Evolutionary conservation across 2,329 filamentous ascomycete species (phyloP), one percentile per base, ranked within the genome.

Genomic region (Aureobasidium sp.): DNA sequence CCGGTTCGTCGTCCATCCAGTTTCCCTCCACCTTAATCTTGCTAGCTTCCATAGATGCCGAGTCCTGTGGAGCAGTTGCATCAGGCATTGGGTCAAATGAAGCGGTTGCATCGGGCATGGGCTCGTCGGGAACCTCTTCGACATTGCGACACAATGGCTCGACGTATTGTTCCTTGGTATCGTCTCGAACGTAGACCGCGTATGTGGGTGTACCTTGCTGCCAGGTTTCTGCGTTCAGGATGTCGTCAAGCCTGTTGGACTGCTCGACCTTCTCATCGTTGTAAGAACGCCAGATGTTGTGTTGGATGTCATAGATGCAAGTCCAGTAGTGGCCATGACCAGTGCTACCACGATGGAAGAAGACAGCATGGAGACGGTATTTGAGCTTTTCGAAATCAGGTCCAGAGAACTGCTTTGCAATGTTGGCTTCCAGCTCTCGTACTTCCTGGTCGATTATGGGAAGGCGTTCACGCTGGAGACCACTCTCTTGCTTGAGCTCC

Each of bases 311-410:
- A 70, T 86, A 89, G 65, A 99, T 95, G 82, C 92, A 97, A 48
- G 97, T 91, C 87, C 91, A 97, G 76, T 97, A 99, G 74, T 99
- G 94, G 0, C 94, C 94, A 34, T 82, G 81, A 15, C 70, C 69
- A 2, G 73, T 69, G 9, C 80, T 79, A 36, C 90, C 90, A 25
- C 88, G 86, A 72, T 99, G 94, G 68, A 96, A 93, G 70, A 99
- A 96, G 34, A 97, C 89, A 0, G 93, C 90, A 67, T 97, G 92
- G 4, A 99, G 83, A 15, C 85, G 85, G 72, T 97, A 99, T 11
- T 87, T 83, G 49, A 90, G 78, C 29, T 84, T 78, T 47, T 81
- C 81, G 69, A 87, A 82, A 45, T 81, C 81, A 69, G 87, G 81
- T 58, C 83, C 81, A 3, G 79, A 79, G 69, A 91, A 93, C 57